Evolutionary conservation across 441 rosid species (phyloP), one percentile per base, ranked within the genome.

Genomic region (Gossypium gossypioides): DNA sequence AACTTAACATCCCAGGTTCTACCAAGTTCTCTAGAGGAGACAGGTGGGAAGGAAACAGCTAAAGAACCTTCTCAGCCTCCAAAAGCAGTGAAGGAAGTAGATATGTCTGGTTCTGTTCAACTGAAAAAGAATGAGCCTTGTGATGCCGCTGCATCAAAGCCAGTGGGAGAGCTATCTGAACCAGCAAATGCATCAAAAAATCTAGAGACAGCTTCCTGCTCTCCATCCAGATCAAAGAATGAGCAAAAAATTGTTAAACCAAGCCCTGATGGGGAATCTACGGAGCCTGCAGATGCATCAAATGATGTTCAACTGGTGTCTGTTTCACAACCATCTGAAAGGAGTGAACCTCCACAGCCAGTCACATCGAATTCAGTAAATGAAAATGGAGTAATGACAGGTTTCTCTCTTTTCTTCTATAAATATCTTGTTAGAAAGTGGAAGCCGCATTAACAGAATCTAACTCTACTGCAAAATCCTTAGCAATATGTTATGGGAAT

Each of bases 311-410:
- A 81, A 66, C 77, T 80, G 86, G 81, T 79, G 54, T 70, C 80
- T 37, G 80, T 79, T 83, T 57, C 81, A 37, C 54, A 80, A 65
- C 74, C 81, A 7, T n/a, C 76, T 16, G 87, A 81, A 61, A 84
- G 81, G 75, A 69, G 76, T 58, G 86, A 81, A 55, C 75, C 81
- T 78, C 71, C 44, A 67, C 75, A 72, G 55, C 75, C 81, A 22
- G 73, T 29, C 72, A 25, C 69, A 68, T 70, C 84, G 37, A 77
- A 73, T 68, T 71, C 78, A 72, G 68, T 57, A 32, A 73, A 78
- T 67, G 89, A 79, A 83, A 87, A 82, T 77, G 88, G 83, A 85
- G 72, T 64, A 54, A 74, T 68, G 51, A 76, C 81, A 81, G 85
- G 88, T 87, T 69, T 76, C 69, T 79, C 74, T 68, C 56, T 71